Base-by-base conservation (phyloP, 208 protist species). In the Borovskyia barvae region DNA sequence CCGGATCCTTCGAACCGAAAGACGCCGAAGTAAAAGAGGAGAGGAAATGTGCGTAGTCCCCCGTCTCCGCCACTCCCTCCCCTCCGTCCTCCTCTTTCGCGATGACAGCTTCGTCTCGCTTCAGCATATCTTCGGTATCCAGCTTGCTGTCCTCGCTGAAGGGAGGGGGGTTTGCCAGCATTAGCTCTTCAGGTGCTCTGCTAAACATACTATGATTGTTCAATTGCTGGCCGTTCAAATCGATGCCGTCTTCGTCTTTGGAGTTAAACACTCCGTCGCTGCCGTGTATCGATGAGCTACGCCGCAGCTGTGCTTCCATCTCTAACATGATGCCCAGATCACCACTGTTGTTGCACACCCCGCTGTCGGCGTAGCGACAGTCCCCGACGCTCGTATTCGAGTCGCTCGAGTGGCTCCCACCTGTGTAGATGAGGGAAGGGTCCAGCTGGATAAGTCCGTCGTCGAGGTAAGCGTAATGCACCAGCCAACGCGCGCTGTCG, bases 381-480 rank as follows among this genome's bases (percentile, higher is more conserved):
- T 66, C 47, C 29, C 47, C 60, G 6, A 37, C 53, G 30, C 60
- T 63, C 19, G 28, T 39, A 49, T 63, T 62, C 24, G 69, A 60
- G 43, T 55, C 61, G 26, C 60, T 62, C n/a, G 60, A 53, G 20
- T 49, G 24, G 19, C 54, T 48, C 11, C 55, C 49, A 1, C 52
- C 42, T 11, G 52, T 45, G 40, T 65, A 61, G 25, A 54, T 56
- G 8, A 74, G 40, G 14, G 52, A 28, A 2, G 52, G 57, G 56
- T 75, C 49, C 5, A 93, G 60, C 51, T 77, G 64, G 28, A 93
- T 77, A 12, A 80, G 63, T 45, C 87, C 84, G 17, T 80, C 60
- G 54, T 83, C 90, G 2, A 92, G 68, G 72, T 93, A 92, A 68
- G 80, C 87, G 61, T 92, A 68, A 53, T 93, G 83, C 48, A 93